Evolutionary conservation across 1,139 yeast genomes (phyloP).

Genomic region (Kodamaea sp.): DNA sequence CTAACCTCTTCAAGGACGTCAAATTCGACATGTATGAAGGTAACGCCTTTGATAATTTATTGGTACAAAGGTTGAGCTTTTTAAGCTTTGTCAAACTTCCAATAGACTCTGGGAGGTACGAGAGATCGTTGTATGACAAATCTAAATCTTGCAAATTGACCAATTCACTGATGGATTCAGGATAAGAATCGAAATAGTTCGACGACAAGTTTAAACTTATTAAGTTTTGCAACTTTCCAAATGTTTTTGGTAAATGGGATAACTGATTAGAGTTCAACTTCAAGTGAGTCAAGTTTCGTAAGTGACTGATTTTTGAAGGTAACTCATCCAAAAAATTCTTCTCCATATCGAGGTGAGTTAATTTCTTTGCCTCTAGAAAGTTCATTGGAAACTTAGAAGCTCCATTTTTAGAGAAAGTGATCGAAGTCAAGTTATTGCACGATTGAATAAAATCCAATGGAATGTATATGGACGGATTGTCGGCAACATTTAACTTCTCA

Average conservation of each 20-base stretch:
- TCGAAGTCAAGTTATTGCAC: slow-evolving; percentile 66
- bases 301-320: slow-evolving; percentile 57
- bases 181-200: slow-evolving; percentile 69
- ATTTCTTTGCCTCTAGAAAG: slow-evolving; percentile 65
- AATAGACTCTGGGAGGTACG: slow-evolving; percentile 60
- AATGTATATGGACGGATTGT: slow-evolving; percentile 81
- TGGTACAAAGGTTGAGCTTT: slow-evolving; percentile 74
- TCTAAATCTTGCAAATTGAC: slow-evolving; percentile 67
- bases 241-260: slow-evolving; percentile 60
- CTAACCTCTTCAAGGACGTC: slow-evolving; percentile 66
- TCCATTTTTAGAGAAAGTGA: slow-evolving; percentile 73
- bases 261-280: slow-evolving; percentile 76
- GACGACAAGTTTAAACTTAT: slow-evolving; percentile 74
- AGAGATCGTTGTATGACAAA: slow-evolving; percentile 77
- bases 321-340: slow-evolving; percentile 71
- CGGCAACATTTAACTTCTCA: slow-evolving; percentile 78
- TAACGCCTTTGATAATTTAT: slow-evolving; percentile 57
- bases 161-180: slow-evolving; percentile 68
- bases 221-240: slow-evolving; percentile 57
- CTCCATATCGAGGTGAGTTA: slow-evolving; percentile 74
- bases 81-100: slow-evolving; percentile 60
- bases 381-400: slow-evolving; percentile 73
- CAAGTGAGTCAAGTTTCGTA: slow-evolving; percentile 55
- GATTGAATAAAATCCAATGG: slow-evolving; percentile 87
- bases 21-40: slow-evolving; percentile 58